Conservation (phyloP, 1,139 yeast genomes). For the Candida gigantensis region DNA sequence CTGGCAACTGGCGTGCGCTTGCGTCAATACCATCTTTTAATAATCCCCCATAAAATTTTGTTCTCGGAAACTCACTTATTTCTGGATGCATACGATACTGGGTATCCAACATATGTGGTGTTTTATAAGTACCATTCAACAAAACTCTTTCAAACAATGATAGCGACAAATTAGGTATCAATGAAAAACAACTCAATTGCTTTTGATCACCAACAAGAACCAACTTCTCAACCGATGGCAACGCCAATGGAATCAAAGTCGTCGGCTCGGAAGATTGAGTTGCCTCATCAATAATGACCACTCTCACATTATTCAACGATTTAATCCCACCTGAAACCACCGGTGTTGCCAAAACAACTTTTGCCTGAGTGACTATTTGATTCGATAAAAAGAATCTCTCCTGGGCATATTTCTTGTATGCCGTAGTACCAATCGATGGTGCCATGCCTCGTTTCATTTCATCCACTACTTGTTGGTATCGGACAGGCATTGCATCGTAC, state of each 20-base stretch:
- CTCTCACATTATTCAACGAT: conserved; percentile 57
- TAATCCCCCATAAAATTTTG: conserved; percentile 52
- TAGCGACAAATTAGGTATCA: conserved; percentile 59
- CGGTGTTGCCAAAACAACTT: conserved; percentile 69
- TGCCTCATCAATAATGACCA: conserved; percentile 62
- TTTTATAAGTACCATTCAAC: conserved; percentile 54
- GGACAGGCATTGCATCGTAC: conserved; percentile 47
- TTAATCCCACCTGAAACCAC: conserved; percentile 72
- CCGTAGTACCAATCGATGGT: conserved; percentile 28
- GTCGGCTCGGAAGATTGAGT: conserved; percentile 74
- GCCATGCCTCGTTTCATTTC: conserved; percentile 40
- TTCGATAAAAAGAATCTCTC: conserved; percentile 33
- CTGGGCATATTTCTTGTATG: conserved; percentile 50
- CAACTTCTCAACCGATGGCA: conserved; percentile 66
- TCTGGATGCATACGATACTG: conserved; percentile 76
- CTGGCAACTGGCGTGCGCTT: conserved; percentile 44
- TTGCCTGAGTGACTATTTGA: conserved; percentile 54
- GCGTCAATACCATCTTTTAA: conserved; percentile 62
- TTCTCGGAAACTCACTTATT: conserved; percentile 64
- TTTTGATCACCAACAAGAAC: conserved; percentile 75
- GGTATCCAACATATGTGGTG: conserved; percentile 68
- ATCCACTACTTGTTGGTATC: conserved; percentile 41
- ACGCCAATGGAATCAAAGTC: conserved; percentile 66
- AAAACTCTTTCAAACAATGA: conserved; percentile 62
- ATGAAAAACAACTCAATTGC: conserved; percentile 65